Percentiles rank a stretch among this genome's conserved stretches.
These are phyloP conservation scores for Trypanosoma avium DNA, from an alignment of 208 protist genomes.

Conservation along the genomic window DNA sequence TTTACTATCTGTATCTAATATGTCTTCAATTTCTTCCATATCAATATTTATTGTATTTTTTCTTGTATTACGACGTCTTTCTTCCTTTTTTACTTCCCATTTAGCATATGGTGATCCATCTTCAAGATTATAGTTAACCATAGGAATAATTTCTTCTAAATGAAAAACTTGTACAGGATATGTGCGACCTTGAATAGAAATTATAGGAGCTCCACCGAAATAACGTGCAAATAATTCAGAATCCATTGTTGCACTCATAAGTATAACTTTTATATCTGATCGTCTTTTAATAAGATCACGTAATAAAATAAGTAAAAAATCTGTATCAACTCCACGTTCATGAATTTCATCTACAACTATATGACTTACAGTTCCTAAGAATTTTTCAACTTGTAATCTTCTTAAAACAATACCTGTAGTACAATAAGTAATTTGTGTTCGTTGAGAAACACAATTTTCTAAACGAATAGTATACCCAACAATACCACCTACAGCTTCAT, in stretches of 20 bases:
- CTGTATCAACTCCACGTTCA: conserved; percentile 96
- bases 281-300: conserved; percentile 78
- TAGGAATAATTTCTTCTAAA: conserved; percentile 93
- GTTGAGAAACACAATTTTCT: conserved; percentile 85
- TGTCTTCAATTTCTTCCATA: conserved; percentile 64
- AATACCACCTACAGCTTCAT: conserved; percentile 84
- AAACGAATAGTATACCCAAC: conserved; percentile 94
- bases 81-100: conserved; percentile 36
- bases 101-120: conserved; percentile 81
- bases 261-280: conserved; percentile 85
- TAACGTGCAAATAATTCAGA: conserved; percentile 93
- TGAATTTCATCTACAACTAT: conserved; percentile 96
- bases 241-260: conserved; percentile 96
- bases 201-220: conserved; percentile 86
- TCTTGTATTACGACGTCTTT: conserved; percentile 64
- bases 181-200: conserved; percentile 93
- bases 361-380: conserved; percentile 87
- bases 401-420: conserved; percentile 94
- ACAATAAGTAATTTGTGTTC: conserved; percentile 92
- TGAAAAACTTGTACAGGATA: conserved; percentile 94
- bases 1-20: conserved; percentile 39
- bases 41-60: conserved; percentile 64
- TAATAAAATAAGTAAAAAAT: conserved; percentile 94
- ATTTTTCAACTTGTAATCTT: conserved; percentile 87
- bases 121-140: conserved; percentile 78